Evolutionary conservation across 768 basidiomycete species (phyloP), one percentile per base, ranked within the genome.

Genomic region (Hypholoma sublateritium): DNA sequence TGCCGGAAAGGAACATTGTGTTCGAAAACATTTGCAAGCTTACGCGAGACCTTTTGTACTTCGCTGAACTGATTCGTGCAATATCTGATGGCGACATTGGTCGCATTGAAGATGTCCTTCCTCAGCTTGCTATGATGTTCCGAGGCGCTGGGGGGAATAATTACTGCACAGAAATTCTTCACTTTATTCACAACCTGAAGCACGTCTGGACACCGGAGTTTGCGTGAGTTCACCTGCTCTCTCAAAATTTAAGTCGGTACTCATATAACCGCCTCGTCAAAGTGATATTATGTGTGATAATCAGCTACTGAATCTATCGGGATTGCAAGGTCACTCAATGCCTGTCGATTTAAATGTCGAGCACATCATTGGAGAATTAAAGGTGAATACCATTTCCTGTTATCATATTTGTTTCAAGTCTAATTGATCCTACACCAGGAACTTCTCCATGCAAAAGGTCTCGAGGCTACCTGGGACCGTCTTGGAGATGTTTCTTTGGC

Each of bases 231-330:
- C 37, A 36, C 12, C 12, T 39, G 12, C n/a, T 4, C 7, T 28
- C 4, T 28, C 25, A 28, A 4, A 28, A 28, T n/a, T 6, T 43
- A 16, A 7, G 8, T 21, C n/a, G 8, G n/a, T 13, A 7, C 21
- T 43, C 9, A 41, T 45, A 17, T 19, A 3, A 3, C 5, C 6
- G 5, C 5, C 17, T 12, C 22, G 5, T n/a, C 11, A n/a, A 6
- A 76, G 74, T 0, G 61, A 77, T 36, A 71, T 77, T 0, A 73
- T 75, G 65, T 61, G 66, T 0, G 72, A 77, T 49, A 71, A 65
- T 21, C 70, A 72, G 67, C 59, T 77, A 0, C 52, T 76, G 14
- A 74, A 75, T 39, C 24, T 65, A 0, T 67, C 68, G 0, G 74
- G 75, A 0, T 51, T 70, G 1, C 56, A 66, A 6, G 71, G 73